Conservation (phyloP, 352 stramenopile genomes). For the Elongisporangium senticosum region DNA sequence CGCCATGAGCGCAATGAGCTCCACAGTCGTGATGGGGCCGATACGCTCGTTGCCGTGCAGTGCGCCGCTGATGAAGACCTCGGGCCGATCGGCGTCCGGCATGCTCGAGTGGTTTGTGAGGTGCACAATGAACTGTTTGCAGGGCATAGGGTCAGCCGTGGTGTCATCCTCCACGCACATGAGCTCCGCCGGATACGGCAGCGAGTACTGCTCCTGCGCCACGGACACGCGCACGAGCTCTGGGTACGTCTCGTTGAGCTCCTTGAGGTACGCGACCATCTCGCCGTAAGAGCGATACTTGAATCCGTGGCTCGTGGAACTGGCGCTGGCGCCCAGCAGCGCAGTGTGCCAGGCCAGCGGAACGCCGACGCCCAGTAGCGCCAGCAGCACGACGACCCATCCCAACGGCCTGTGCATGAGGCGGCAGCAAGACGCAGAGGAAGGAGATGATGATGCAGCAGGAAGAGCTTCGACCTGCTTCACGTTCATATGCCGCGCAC, state of each 20-base stretch:
- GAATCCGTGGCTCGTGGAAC: constrained; percentile 12
- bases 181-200: constrained; percentile 70
- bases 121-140: constrained; percentile 84
- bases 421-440: neutral
- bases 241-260: constrained; percentile 70
- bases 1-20: constrained; percentile 85
- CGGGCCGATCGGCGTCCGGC: constrained; percentile 68
- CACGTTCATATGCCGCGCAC: neutral
- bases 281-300: constrained; percentile 71
- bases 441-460: neutral
- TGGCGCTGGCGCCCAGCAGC: neutral
- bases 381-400: neutral
- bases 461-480: neutral
- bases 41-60: constrained; percentile 97
- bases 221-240: constrained; percentile 75
- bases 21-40: constrained; percentile 86
- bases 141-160: constrained; percentile 29
- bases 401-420: neutral
- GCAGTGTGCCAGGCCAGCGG: neutral
- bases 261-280: constrained; percentile 53
- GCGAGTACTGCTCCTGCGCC: constrained; percentile 75
- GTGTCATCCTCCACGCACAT: constrained; percentile 47
- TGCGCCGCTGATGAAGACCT: constrained; percentile 95
- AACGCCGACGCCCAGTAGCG: neutral
- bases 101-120: constrained; percentile 87